Evolutionary conservation across 108 stramenopile genomes (phyloP).

Genomic region (Nitzschia inconspicua): DNA sequence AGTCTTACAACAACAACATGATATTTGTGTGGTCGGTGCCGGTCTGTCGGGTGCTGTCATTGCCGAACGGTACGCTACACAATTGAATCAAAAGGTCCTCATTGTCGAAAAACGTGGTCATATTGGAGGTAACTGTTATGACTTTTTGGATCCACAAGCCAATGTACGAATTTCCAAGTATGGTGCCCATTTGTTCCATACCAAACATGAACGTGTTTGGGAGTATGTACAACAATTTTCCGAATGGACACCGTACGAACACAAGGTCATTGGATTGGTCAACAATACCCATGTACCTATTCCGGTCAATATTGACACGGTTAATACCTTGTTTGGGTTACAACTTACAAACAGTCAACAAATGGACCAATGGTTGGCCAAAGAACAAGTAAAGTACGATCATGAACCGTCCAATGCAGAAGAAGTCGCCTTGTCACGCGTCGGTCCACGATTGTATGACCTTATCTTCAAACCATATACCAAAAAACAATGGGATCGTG

Average conservation of each 20-base stretch:
- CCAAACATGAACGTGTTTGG: slow-evolving; percentile 64
- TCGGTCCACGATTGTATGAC: slow-evolving; percentile 65
- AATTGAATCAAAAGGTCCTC: slow-evolving; percentile 44
- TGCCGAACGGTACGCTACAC: slow-evolving; percentile 68
- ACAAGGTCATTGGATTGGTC: slow-evolving; percentile 59
- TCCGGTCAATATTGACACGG: slow-evolving; percentile 83
- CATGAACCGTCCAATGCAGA: slow-evolving; percentile 50
- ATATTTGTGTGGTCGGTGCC: slow-evolving; percentile 74
- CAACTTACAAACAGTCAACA: slow-evolving; percentile 51
- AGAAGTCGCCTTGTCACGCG: slow-evolving; percentile 71
- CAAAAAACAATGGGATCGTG: slow-evolving; percentile 76
- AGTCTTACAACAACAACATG: slow-evolving; percentile 58
- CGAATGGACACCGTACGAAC: slow-evolving; percentile 73
- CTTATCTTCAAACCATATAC: slow-evolving; percentile 78
- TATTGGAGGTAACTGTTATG: slow-evolving; percentile 85
- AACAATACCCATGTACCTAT: slow-evolving; percentile 71
- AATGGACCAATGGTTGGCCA: slow-evolving; percentile 71
- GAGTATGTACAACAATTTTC: slow-evolving; percentile 60
- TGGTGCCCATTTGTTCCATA: slow-evolving; percentile 81
- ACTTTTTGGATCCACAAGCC: slow-evolving; percentile 65
- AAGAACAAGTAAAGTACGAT: slow-evolving; percentile 49
- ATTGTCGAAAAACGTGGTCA: slow-evolving; percentile 71
- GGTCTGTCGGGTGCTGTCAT: slow-evolving; percentile 74
- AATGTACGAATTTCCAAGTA: slow-evolving; percentile 54
- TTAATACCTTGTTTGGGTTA: slow-evolving; percentile 70